Evolutionary conservation across 805 yeast species (phyloP).

Genomic region (Saccharomycopsis synnaedendra): DNA sequence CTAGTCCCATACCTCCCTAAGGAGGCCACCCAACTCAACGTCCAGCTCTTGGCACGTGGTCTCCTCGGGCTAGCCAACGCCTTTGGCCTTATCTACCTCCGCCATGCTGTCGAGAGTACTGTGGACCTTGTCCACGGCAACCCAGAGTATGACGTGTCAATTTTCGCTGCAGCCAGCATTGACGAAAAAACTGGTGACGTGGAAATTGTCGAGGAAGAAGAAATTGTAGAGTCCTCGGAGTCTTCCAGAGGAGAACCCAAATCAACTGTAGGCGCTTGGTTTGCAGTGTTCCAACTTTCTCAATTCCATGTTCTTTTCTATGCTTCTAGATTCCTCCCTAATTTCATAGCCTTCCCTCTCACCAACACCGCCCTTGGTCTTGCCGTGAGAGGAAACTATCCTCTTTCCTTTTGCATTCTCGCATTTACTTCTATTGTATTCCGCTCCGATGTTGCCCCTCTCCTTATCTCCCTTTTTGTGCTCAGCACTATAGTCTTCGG

Average conservation of each 20-base stretch:
- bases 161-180: neutral
- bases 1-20: conserved; percentile 17
- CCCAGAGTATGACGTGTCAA: conserved; percentile 4
- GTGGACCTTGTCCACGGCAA: conserved; percentile 18
- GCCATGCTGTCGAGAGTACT: conserved; percentile 25
- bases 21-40: conserved; percentile 31
- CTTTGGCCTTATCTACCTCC: conserved; percentile 37
- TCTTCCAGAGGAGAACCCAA: conserved; percentile 10
- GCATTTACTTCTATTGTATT: conserved; percentile 58
- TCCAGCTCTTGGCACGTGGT: conserved; percentile 46
- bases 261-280: conserved; percentile 39
- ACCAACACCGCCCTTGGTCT: conserved; percentile 44
- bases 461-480: conserved; percentile 39
- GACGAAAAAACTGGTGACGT: neutral
- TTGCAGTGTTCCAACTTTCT: conserved; percentile 40
- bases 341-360: conserved; percentile 70
- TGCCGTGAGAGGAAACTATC: conserved; percentile 37
- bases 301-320: conserved; percentile 80
- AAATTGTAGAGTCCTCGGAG: conserved; percentile 15
- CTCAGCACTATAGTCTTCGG: conserved; percentile 34
- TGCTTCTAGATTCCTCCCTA: conserved; percentile 81
- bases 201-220: conserved; percentile 1
- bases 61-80: conserved; percentile 55
- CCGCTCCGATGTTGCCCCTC: conserved; percentile 56
- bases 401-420: conserved; percentile 38